Evolutionary conservation across 2,329 filamentous ascomycete genomes (phyloP), one percentile per base, ranked within the genome.

Genomic region (Ilyonectria mors-panacis): DNA sequence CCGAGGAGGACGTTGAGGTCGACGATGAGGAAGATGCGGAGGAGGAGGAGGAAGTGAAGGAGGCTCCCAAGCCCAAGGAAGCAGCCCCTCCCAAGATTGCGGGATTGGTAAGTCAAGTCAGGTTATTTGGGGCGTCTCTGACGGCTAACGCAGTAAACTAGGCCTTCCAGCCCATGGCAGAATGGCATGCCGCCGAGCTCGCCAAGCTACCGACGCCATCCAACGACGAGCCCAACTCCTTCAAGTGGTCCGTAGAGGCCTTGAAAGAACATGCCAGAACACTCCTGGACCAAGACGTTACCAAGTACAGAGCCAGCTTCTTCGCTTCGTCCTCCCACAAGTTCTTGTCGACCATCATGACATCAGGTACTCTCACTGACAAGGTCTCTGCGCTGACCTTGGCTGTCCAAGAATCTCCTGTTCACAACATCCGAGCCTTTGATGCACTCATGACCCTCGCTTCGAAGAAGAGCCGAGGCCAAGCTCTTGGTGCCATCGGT

Each of bases 271-370:
- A 97, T 79, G 94, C 94, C 4, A 88, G 89, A 68, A 85, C 87
- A 10, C 85, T 98, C 7, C 84, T 98, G 21, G 91, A 97, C 60
- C 86, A 89, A 28, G 96, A 99, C 78, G 92, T 92, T 68, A 86
- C 89, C 45, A 85, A 89, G 53, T 99, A 98, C 82, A 87, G 87
- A 62, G 88, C 90, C 28, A 91, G 94, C 72, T 84, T 93, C 63
- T 90, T 93, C 7, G 90, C 93, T 57, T 94, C 94, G 28, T 96
- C 95, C 2, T 95, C 95, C 45, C 93, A 97, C 81, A 97, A 95
- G 80, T 99, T 99, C 85, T 91, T 98, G 86, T 94, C 95, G 1
- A 97, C 94, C 19, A 98, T 99, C 79, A 98, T 98, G 93, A 86
- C 94, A 10, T 97, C 95, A 2, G 96, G 96, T 85, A 99, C 97